Conservation (phyloP, 2,329 filamentous ascomycete species). For the Neonectria coccinea region DNA sequence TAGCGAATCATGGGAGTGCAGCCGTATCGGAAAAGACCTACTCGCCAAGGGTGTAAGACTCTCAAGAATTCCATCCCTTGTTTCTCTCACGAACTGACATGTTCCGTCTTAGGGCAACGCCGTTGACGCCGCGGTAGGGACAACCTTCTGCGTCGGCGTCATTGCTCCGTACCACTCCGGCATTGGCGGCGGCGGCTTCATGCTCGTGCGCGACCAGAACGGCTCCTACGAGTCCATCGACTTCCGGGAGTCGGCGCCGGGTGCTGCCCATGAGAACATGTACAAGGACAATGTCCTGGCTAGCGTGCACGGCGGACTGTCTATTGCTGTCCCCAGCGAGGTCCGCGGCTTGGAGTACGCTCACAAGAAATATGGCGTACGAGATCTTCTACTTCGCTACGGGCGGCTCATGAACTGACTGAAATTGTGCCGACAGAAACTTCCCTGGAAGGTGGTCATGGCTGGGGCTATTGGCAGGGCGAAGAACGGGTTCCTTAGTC, state of each 20-base stretch:
- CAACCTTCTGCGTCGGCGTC: slow-evolving; percentile 80
- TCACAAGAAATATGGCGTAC: slow-evolving; percentile 76
- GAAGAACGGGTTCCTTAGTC: slow-evolving; percentile 73
- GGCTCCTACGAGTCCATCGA: slow-evolving; percentile 90
- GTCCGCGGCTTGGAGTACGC: slow-evolving; percentile 83
- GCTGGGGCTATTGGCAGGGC: slow-evolving; percentile 81
- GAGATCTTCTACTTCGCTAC: slow-evolving; percentile 19
- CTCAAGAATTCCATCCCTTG: neutral
- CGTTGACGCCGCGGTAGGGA: slow-evolving; percentile 80
- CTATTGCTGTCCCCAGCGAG: slow-evolving; percentile 79
- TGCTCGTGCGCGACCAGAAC: slow-evolving; percentile 78
- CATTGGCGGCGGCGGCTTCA: slow-evolving; percentile 91
- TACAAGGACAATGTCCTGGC: slow-evolving; percentile 76
- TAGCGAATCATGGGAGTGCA: slow-evolving; percentile 77
- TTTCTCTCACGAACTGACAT: neutral
- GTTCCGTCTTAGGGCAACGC: slow-evolving; percentile 71
- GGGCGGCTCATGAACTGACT: slow-evolving; percentile 2
- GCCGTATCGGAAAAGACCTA: slow-evolving; percentile 73
- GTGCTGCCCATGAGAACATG: slow-evolving; percentile 86
- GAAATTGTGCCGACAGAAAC: slow-evolving; percentile 47
- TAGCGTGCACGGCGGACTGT: slow-evolving; percentile 79
- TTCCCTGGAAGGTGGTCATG: slow-evolving; percentile 79
- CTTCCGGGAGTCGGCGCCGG: slow-evolving; percentile 89
- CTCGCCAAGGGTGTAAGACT: slow-evolving; percentile 63
- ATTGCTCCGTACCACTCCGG: slow-evolving; percentile 84